Percentiles rank a stretch among this genome's conserved stretches.
These are phyloP conservation scores for Pistacia vera DNA, from an alignment of 345 rosid genomes.

Conservation along the genomic window DNA sequence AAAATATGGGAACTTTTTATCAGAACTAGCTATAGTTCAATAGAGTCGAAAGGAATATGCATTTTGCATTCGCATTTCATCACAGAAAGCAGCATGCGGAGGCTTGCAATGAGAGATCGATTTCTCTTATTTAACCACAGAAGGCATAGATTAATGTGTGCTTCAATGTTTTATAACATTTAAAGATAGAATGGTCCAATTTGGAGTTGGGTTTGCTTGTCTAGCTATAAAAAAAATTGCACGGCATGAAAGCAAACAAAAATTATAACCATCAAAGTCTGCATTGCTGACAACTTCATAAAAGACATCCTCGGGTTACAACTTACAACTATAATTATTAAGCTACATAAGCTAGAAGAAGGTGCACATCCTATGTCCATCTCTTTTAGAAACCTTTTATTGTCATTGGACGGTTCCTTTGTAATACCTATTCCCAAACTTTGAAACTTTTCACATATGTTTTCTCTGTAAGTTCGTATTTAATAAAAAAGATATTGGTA, in stretches of 20 bases:
- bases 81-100: background rate
- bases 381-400: too few relatives aligned
- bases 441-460: too few relatives aligned
- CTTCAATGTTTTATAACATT: background rate
- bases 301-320: background rate
- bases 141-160: background rate
- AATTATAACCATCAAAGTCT: background rate
- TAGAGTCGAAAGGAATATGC: background rate
- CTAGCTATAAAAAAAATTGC: background rate
- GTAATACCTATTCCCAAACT: too few relatives aligned
- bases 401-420: too few relatives aligned
- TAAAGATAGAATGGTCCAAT: background rate
- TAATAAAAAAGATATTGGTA: too few relatives aligned
- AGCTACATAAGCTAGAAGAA: too few relatives aligned
- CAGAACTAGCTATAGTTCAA: background rate
- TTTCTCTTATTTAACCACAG: background rate
- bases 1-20: too few relatives aligned
- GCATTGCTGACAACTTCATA: constrained; percentile 10
- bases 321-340: too few relatives aligned
- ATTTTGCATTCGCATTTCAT: constrained; percentile 1
- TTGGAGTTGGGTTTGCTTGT: background rate
- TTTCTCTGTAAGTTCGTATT: too few relatives aligned
- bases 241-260: background rate
- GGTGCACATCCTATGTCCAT: too few relatives aligned
- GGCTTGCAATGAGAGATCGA: background rate